Conservation (phyloP, 257 asterid genomes). For the Agastache rugosa region DNA sequence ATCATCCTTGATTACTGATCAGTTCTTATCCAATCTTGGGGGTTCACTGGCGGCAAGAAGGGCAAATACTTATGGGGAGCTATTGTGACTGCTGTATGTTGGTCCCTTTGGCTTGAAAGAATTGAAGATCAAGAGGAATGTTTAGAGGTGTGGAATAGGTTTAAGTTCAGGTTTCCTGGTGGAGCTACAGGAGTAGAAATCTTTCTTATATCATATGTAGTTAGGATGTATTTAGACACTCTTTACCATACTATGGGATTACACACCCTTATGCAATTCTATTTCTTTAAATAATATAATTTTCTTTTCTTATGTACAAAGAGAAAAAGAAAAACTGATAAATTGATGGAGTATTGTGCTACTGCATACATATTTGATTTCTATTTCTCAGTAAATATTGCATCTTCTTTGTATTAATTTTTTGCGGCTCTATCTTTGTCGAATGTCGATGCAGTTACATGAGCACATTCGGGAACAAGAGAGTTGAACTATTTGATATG, state of each 20-base stretch:
- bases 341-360: background rate
- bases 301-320: background rate
- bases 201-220: background rate
- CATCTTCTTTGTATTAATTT: slow-evolving; percentile 8
- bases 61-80: background rate
- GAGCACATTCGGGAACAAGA: slow-evolving; percentile 94
- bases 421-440: slow-evolving; percentile 26
- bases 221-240: background rate
- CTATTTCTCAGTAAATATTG: background rate
- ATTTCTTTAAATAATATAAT: background rate
- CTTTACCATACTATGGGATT: too few relatives aligned
- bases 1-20: background rate
- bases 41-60: background rate
- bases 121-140: background rate
- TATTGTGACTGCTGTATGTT: background rate
- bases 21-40: background rate
- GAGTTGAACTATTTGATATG: slow-evolving; percentile 94
- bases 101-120: background rate
- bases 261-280: background rate
- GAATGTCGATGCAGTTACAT: slow-evolving; percentile 65
- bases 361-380: slow-evolving; percentile 17
- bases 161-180: background rate
- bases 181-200: background rate
- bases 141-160: background rate
- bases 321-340: background rate